A percentile compares a stretch with the other conserved stretches of the same genome.
phyloP scores from a whole-genome alignment of 1,284 basidiomycete species.

The Naganishia albida region DNA sequence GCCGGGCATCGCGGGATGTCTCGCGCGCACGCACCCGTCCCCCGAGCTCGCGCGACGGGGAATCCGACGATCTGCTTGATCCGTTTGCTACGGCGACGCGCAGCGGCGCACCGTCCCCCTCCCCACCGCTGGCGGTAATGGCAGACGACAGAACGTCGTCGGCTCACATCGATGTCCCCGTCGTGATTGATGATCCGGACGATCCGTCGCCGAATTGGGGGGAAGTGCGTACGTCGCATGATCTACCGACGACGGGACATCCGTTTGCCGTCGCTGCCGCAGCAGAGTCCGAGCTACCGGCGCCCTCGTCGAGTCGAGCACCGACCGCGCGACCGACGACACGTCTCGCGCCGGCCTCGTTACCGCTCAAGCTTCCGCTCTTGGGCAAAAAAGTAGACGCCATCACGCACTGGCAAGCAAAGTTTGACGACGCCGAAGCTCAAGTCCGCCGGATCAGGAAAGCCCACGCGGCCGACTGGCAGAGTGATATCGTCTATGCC shows the following conservation, averaged over 20 bases:
- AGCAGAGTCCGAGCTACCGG: background rate
- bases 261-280: constrained; percentile 13
- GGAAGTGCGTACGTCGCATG: constrained; percentile 26
- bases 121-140: background rate
- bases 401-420: constrained; percentile 75
- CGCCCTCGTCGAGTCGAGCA: background rate
- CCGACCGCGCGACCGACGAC: constrained; percentile 16
- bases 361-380: constrained; percentile 38
- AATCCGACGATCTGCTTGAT: constrained; percentile 7
- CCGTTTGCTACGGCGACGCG: constrained; percentile 1
- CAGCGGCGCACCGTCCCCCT: background rate
- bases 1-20: background rate
- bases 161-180: constrained; percentile 6
- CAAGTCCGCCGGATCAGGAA: constrained; percentile 56
- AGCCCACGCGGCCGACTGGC: constrained; percentile 33
- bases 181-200: constrained; percentile 18
- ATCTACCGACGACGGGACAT: constrained; percentile 21
- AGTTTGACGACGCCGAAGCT: constrained; percentile 77
- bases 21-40: background rate
- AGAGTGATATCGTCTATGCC: constrained; percentile 8
- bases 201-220: constrained; percentile 31
- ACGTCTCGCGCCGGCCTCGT: constrained; percentile 12
- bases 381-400: constrained; percentile 69
- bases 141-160: background rate
- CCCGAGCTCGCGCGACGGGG: background rate